phyloP scores from a whole-genome alignment of 345 rosid species.

The Clarkia xantiana region DNA sequence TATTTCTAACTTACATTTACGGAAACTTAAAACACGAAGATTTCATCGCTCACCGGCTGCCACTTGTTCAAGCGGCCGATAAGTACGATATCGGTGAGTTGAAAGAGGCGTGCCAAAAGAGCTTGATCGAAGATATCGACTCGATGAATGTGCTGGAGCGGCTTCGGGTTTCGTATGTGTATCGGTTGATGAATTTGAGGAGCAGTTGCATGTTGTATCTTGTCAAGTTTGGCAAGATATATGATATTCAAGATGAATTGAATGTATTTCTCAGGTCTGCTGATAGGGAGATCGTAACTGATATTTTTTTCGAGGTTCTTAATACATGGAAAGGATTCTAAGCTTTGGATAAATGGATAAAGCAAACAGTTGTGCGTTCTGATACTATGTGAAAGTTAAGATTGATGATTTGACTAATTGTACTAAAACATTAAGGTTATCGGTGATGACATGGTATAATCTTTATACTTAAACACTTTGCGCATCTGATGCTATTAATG shows the following conservation, averaged over 20 bases:
- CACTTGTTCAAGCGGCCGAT: conserved; percentile 75
- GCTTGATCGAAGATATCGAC: conserved; percentile 77
- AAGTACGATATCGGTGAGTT: conserved; percentile 66
- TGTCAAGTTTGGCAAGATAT: conserved; percentile 88
- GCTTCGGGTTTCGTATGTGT: conserved; percentile 66
- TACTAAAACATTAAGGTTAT: too few relatives aligned
- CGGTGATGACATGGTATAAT: too few relatives aligned
- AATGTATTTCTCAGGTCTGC: conserved; percentile 55
- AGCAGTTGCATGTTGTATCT: conserved; percentile 69
- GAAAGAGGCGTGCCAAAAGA: conserved; percentile 75
- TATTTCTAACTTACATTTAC: conserved; percentile 64
- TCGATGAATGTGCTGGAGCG: conserved; percentile 70
- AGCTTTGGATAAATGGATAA: conserved; percentile 1
- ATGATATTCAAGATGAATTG: conserved; percentile 72
- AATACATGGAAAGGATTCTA: conserved; percentile 87
- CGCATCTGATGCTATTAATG: too few relatives aligned
- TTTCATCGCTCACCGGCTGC: conserved; percentile 55
- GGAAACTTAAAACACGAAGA: conserved; percentile 62
- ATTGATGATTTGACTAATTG: too few relatives aligned
- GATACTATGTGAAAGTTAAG: too few relatives aligned
- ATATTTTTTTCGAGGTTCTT: conserved; percentile 76
- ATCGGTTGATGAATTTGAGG: conserved; percentile 57
- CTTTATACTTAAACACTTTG: too few relatives aligned
- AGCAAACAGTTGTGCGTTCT: neutral
- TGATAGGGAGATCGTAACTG: conserved; percentile 67